phyloP scores from a whole-genome alignment of 2,329 filamentous ascomycete species.

The Graphilbum sp. region DNA sequence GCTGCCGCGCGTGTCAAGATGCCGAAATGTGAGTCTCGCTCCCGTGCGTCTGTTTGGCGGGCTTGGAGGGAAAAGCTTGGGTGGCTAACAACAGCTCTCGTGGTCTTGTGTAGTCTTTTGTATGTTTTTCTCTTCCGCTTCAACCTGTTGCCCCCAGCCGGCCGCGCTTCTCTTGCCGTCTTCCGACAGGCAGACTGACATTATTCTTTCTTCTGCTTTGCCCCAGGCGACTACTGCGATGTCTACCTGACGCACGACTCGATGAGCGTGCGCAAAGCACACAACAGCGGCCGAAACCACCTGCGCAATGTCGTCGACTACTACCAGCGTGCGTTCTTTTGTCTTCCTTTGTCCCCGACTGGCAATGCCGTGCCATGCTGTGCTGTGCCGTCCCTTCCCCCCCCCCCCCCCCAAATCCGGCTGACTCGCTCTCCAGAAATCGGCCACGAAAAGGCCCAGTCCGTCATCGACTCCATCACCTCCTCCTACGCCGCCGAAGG shows the following conservation, averaged over 20 bases:
- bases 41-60: no score
- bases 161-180: slow-evolving; percentile 17
- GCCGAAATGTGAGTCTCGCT: slow-evolving; percentile 60
- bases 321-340: slow-evolving; percentile 58
- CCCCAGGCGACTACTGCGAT: slow-evolving; percentile 85
- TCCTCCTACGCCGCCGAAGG: slow-evolving; percentile 85
- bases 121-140: slow-evolving; percentile 4
- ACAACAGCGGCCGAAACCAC: slow-evolving; percentile 94
- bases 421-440: slow-evolving; percentile 47
- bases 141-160: no score
- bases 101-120: slow-evolving; percentile 10
- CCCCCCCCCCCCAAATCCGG: slow-evolving; percentile 1
- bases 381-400: no score
- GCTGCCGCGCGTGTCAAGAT: slow-evolving; percentile 33
- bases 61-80: neutral
- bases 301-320: slow-evolving; percentile 96
- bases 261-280: slow-evolving; percentile 97
- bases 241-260: slow-evolving; percentile 99
- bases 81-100: slow-evolving; percentile 7
- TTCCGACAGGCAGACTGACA: no score
- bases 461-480: slow-evolving; percentile 95
- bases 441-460: slow-evolving; percentile 95
- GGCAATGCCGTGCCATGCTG: no score
- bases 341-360: no score
- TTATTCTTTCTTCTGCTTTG: neutral